These are phyloP conservation scores for Colletotrichum sansevieriae DNA, from an alignment of 2,329 filamentous ascomycete species.

Conservation along the genomic window DNA sequence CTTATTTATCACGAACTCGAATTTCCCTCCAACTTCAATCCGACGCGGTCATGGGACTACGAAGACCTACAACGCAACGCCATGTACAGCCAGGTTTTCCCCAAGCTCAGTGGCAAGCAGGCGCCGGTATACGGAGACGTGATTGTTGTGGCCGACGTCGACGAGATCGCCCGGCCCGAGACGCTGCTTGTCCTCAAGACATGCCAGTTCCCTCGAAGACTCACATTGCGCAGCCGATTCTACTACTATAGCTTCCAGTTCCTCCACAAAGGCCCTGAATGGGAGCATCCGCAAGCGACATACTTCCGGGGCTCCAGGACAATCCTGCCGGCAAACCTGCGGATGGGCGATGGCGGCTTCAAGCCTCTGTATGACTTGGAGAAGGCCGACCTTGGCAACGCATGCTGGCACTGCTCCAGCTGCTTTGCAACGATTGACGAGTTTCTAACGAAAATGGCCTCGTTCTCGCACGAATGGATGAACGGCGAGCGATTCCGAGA, in stretches of 20 bases:
- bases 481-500: constrained; percentile 64
- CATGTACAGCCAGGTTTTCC: constrained; percentile 69
- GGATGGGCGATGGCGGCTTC: constrained; percentile 51
- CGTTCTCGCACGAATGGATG: constrained; percentile 60
- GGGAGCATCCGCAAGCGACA: constrained; percentile 72
- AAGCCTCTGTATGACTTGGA: constrained; percentile 34
- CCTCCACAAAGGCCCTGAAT: constrained; percentile 57
- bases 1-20: constrained; percentile 65
- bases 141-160: constrained; percentile 70
- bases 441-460: constrained; percentile 66
- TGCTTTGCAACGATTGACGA: constrained; percentile 70
- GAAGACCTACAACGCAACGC: constrained; percentile 69
- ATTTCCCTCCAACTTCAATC: constrained; percentile 27
- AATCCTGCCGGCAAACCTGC: constrained; percentile 66
- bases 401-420: constrained; percentile 73
- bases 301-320: constrained; percentile 61
- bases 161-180: constrained; percentile 69
- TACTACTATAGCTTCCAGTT: constrained; percentile 72
- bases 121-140: constrained; percentile 65
- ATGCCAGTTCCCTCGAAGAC: constrained; percentile 65
- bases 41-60: constrained; percentile 58
- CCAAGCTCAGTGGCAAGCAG: constrained; percentile 56
- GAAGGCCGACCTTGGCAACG: constrained; percentile 56
- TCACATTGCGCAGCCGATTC: constrained; percentile 65
- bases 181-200: constrained; percentile 62